Evolutionary conservation across 2,329 filamentous ascomycete species (phyloP), one percentile per base, ranked within the genome.

Genomic region (Aureobasidium sp.): DNA sequence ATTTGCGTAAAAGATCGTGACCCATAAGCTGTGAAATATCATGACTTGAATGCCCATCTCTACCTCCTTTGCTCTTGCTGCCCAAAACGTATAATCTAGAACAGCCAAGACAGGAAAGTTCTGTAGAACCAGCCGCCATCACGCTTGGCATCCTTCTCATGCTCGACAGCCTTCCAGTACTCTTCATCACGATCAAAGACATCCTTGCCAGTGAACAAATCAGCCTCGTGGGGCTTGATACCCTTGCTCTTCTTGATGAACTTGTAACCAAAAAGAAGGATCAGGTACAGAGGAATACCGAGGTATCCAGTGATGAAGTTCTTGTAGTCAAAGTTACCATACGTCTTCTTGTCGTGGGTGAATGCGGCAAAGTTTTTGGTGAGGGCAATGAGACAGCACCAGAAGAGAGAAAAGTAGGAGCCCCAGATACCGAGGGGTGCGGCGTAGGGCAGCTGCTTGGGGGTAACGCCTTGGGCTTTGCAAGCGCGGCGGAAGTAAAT

Each of bases 361-460:
- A 94, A 94, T 63, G 88, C 86, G 62, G 83, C 80, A 75, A 85
- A 94, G 79, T 91, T 92, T 82, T 94, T 95, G 70, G 90, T 93
- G 57, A 95, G 71, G 1, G 87, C 83, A 64, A 94, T 88, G 37
- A 94, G 71, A 69, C 82, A 80, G 75, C 88, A 91, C 76, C 91
- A 86, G 70, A 79, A 77, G 2, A 94, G 79, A 0, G 87, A 87
- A 63, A 78, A 77, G 70, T 85, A 85, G 0, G 87, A 90, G 12
- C 90, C 90, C 64, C 73, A 82, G 41, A 85, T 75, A n/a, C 90
- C 89, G 17, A 92, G 80, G 0, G 90, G 90, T 0, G 89, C 87
- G 17, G 80, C 42, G 87, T 88, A 74, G 29, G 76, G 74, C 65
- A 80, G 68, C 62, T 71, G 67, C 29, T 73, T 71, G 12, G 77